These are phyloP conservation scores for Solanum chacoense DNA, from an alignment of 305 asterid genomes.

Conservation along the genomic window DNA sequence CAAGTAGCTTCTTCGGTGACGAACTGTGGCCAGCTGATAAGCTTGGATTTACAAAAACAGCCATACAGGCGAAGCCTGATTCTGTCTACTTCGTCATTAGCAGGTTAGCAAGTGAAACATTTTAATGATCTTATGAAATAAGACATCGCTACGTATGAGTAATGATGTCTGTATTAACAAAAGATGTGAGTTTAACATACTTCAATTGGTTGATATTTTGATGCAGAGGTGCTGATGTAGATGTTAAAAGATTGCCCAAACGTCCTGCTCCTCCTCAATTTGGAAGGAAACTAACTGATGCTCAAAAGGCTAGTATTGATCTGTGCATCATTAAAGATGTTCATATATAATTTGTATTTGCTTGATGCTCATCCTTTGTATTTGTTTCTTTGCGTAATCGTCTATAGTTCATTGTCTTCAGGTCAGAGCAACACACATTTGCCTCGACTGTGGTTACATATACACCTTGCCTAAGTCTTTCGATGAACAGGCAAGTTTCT, in stretches of 20 bases:
- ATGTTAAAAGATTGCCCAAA: slow-evolving; percentile 72
- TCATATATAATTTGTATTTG: not conserved
- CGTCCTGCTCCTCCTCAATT: slow-evolving; percentile 96
- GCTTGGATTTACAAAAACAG: slow-evolving; percentile 92
- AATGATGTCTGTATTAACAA: not conserved
- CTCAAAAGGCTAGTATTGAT: slow-evolving; percentile 59
- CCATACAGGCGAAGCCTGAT: slow-evolving; percentile 90
- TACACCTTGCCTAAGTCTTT: slow-evolving; percentile 70
- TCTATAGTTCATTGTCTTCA: slow-evolving; percentile 11
- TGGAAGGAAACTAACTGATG: slow-evolving; percentile 71
- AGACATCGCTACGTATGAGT: not conserved
- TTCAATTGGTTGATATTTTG: not conserved
- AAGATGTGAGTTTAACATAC: not conserved
- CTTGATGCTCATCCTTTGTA: not conserved
- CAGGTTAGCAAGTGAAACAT: slow-evolving; percentile 34
- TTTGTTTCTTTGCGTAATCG: not conserved
- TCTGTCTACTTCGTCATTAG: slow-evolving; percentile 85
- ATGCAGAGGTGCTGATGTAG: slow-evolving; percentile 77
- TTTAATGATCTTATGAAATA: not conserved
- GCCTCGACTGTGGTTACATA: slow-evolving; percentile 94
- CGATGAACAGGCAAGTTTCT: slow-evolving; percentile 66
- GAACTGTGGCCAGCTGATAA: slow-evolving; percentile 99
- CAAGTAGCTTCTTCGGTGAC: slow-evolving; percentile 97
- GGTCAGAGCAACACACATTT: slow-evolving; percentile 90
- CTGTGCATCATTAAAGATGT: not conserved